These are phyloP conservation scores for Auriscalpium microsporum DNA, from an alignment of 768 basidiomycete genomes.

Conservation along the genomic window DNA sequence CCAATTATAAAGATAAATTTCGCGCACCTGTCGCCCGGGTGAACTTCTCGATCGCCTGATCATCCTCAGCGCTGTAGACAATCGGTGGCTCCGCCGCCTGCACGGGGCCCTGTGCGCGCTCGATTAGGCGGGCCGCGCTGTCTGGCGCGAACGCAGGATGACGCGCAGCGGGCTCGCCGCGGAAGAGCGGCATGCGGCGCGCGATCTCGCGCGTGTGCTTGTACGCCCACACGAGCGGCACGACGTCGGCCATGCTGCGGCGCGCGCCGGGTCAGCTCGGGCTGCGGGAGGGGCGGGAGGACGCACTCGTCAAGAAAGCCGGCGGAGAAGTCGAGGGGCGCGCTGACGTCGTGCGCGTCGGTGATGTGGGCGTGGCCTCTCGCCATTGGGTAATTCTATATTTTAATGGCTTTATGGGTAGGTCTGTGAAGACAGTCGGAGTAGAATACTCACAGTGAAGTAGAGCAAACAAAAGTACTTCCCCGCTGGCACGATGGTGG, in stretches of 20 bases:
- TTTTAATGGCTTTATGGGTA: background rate
- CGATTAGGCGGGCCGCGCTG: slow-evolving; percentile 18
- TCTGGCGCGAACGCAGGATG: slow-evolving; percentile 26
- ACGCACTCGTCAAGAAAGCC: background rate
- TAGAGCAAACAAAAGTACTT: background rate
- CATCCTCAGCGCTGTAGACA: slow-evolving; percentile 24
- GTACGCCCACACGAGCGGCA: slow-evolving; percentile 40
- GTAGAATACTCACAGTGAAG: background rate
- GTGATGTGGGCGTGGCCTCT: slow-evolving; percentile 19
- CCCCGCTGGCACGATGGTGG: background rate
- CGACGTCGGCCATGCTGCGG: slow-evolving; percentile 27
- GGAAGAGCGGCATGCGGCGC: slow-evolving; percentile 41
- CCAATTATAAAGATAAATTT: background rate
- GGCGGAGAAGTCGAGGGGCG: slow-evolving; percentile 14
- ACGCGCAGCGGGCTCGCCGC: slow-evolving; percentile 22
- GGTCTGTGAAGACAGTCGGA: background rate
- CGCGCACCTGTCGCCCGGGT: slow-evolving; percentile 15
- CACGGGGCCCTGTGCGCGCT: slow-evolving; percentile 13
- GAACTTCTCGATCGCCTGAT: slow-evolving; percentile 24
- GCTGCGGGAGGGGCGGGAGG: background rate
- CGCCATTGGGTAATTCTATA: slow-evolving; percentile 13
- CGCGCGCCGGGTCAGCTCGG: background rate
- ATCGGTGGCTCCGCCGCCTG: slow-evolving; percentile 21
- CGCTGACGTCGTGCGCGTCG: slow-evolving; percentile 12
- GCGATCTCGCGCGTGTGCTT: slow-evolving; percentile 46